These are phyloP conservation scores for Macrolepiota dolichaula DNA, from an alignment of 768 basidiomycete genomes.

Conservation along the genomic window DNA sequence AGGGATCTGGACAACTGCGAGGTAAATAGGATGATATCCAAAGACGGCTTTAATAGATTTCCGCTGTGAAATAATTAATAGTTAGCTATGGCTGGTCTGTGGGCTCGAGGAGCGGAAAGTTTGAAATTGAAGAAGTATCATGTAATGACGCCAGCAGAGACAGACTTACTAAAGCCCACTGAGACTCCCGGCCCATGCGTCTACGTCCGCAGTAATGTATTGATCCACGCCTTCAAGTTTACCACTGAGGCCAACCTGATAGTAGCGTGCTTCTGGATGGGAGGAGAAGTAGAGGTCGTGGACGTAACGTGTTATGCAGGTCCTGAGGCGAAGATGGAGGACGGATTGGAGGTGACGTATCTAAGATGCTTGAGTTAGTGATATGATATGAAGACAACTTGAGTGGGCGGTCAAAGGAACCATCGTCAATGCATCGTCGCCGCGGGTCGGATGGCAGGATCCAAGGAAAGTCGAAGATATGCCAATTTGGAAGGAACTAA, in stretches of 20 bases:
- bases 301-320: constrained; percentile 84
- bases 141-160: neutral
- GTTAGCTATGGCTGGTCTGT: neutral
- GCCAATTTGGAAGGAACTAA: constrained; percentile 23
- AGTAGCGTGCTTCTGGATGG: constrained; percentile 68
- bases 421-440: neutral
- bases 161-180: constrained; percentile 79
- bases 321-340: constrained; percentile 78
- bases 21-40: constrained; percentile 90
- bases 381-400: neutral
- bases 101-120: no score
- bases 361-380: constrained; percentile 32
- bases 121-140: neutral
- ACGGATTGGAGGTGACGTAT: constrained; percentile 88
- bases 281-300: constrained; percentile 90
- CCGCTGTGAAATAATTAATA: constrained; percentile 47
- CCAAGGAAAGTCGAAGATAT: neutral
- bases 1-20: constrained; percentile 85
- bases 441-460: no score
- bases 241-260: constrained; percentile 29
- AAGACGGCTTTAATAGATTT: constrained; percentile 87
- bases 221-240: constrained; percentile 80
- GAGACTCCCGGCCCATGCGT: constrained; percentile 83
- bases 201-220: constrained; percentile 91
- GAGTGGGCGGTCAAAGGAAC: neutral